A percentile compares a stretch with the other conserved stretches of the same genome.
Conservation (phyloP, 1,139 yeast genomes). For the Saccharomyces hybrid region DNA sequence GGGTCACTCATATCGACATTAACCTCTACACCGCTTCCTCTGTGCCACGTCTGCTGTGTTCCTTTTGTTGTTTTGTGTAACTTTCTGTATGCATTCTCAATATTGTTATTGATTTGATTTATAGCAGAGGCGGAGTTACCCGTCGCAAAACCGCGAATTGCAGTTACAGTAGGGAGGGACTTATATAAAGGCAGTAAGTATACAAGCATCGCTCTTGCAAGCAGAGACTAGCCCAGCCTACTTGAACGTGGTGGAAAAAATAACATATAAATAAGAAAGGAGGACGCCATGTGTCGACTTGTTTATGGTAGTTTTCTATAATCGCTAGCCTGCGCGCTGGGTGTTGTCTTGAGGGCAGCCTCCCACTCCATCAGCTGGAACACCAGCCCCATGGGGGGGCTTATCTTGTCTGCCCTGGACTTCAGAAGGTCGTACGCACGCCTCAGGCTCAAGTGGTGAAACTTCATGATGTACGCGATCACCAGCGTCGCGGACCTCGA, state of each 20-base stretch:
- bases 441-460: constrained; percentile 51
- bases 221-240: neutral
- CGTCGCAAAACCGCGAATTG: neutral
- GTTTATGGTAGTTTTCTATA: neutral
- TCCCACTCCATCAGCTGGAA: constrained; percentile 81
- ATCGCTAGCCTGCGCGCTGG: neutral
- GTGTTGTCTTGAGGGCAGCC: neutral
- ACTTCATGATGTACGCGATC: constrained; percentile 75
- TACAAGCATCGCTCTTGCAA: neutral
- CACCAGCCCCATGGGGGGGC: constrained; percentile 82
- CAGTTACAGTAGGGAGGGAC: neutral
- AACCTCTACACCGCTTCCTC: neutral
- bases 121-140: neutral
- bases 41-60: neutral
- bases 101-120: neutral
- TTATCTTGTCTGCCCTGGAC: constrained; percentile 58
- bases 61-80: neutral
- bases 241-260: neutral
- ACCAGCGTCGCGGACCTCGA: constrained; percentile 80
- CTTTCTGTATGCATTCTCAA: neutral
- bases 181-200: neutral
- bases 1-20: neutral
- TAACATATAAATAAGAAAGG: neutral
- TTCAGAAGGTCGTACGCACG: constrained; percentile 70
- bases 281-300: no score